Evolutionary conservation across 306 rosid species (phyloP), one percentile per base, ranked within the genome.

Genomic region (Corylus avellana): DNA sequence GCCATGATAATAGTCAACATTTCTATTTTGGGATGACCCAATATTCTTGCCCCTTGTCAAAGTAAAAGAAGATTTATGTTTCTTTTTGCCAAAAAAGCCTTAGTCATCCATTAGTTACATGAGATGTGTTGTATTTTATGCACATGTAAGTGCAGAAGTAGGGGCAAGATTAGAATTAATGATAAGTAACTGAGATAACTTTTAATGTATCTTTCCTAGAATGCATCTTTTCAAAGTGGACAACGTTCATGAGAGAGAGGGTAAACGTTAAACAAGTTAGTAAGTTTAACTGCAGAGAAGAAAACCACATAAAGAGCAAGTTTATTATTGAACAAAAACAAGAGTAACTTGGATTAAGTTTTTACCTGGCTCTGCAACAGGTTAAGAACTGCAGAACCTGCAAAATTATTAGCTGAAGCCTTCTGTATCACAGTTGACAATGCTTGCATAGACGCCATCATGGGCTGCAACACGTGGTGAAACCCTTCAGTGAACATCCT

Each of bases 381-480:
- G 88, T 92, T 94, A 75, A 94, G 97, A 67, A 94, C 97, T 54
- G 97, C 95, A 86, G 97, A 94, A 84, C 98, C 98, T 48, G 89
- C 87, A 89, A 87, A 85, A 78, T 81, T 88, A 87, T 91, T 91
- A 72, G 81, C 77, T n/a, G 95, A 87, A 81, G 93, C 97, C 86
- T 84, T 90, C 85, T 87, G 92, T 78, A 89, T 89, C 54, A 94
- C 98, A n/a, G 73, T 79, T 72, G 90, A 91, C 78, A 94, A 83
- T 76, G 97, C 97, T 53, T 88, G 93, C 97, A 92, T 90, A 57
- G 98, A 89, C 70, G 92, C 94, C 92, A 92, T 91, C 97, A 91
- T 92, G 74, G 98, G 97, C 97, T 94, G 88, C 80, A 86, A 78
- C 75, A 80, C 50, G 62, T 59, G 67, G 67, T 54, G 74, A 71